These are phyloP conservation scores for Aspergillus incahuasiensis DNA, from an alignment of 495 filamentous ascomycete genomes.

Conservation along the genomic window DNA sequence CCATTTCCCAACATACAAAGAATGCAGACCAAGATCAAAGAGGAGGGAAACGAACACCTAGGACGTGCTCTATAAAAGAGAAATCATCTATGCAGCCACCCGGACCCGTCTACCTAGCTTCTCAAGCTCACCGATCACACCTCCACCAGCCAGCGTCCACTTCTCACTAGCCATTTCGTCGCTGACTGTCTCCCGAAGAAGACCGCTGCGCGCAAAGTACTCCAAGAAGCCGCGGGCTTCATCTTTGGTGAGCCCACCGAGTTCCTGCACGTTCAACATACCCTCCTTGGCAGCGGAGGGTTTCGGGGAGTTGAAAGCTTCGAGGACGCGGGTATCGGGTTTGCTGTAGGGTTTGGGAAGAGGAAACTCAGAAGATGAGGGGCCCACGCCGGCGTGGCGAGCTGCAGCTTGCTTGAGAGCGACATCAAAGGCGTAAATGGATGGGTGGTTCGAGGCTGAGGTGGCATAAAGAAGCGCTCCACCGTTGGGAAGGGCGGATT, in stretches of 20 bases:
- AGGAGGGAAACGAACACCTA: background rate
- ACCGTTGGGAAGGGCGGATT: constrained; percentile 61
- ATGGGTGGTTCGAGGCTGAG: constrained; percentile 58
- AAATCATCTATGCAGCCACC: constrained; percentile 22
- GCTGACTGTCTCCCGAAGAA: constrained; percentile 64
- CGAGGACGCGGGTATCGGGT: constrained; percentile 63
- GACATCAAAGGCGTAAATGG: constrained; percentile 58
- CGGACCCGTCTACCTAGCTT: constrained; percentile 53
- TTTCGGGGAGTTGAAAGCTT: constrained; percentile 35
- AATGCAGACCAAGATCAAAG: background rate
- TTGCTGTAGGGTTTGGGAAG: constrained; percentile 57
- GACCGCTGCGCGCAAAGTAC: constrained; percentile 85
- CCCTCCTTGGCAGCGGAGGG: constrained; percentile 25
- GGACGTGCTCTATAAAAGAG: constrained; percentile 10
- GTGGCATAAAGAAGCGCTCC: constrained; percentile 74
- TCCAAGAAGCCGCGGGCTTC: constrained; percentile 83
- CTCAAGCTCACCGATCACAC: constrained; percentile 82
- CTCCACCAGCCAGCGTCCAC: constrained; percentile 76
- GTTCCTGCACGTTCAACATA: constrained; percentile 50
- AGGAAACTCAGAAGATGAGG: constrained; percentile 42
- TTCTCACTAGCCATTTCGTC: constrained; percentile 74
- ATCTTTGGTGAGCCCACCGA: constrained; percentile 62
- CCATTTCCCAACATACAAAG: background rate
- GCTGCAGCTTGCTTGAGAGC: constrained; percentile 52
- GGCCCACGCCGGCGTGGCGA: constrained; percentile 31